A percentile compares a stretch with the other conserved stretches of the same genome.
phyloP scores from a whole-genome alignment of 1,284 basidiomycete species.

The Cerioporus squamosus region DNA sequence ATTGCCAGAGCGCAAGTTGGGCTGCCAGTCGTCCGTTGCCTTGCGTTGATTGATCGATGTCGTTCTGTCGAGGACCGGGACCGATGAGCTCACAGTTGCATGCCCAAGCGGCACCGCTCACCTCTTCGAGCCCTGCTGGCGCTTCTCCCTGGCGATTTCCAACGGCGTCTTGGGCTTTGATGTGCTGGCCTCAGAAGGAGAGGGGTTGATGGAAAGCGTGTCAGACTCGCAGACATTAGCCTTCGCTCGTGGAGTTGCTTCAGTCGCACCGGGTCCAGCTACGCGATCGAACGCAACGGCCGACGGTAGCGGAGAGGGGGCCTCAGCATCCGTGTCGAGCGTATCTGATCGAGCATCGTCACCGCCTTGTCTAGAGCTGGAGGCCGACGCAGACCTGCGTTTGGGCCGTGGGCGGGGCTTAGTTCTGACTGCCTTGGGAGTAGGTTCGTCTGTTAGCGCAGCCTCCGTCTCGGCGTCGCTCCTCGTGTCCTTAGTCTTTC shows the following conservation, averaged over 20 bases:
- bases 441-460: constrained; percentile 1
- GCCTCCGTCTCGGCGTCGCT: constrained; percentile 2
- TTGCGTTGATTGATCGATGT: not conserved
- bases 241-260: constrained; percentile 8
- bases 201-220: not conserved
- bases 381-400: not conserved
- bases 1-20: constrained; percentile 1
- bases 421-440: constrained; percentile 8
- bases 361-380: not conserved
- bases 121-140: constrained; percentile 6
- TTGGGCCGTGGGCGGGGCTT: constrained; percentile 15
- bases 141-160: constrained; percentile 12
- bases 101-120: not conserved
- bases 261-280: not conserved
- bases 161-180: not conserved
- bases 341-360: not conserved
- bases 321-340: not conserved
- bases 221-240: not conserved
- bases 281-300: not conserved
- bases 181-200: not conserved
- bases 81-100: not conserved
- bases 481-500: not conserved
- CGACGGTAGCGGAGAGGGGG: not conserved
- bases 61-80: not conserved
- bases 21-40: constrained; percentile 7